Evolutionary conservation across 1,284 basidiomycete genomes (phyloP), one percentile per base, ranked within the genome.

Genomic region (Ganoderma leucocontextum): DNA sequence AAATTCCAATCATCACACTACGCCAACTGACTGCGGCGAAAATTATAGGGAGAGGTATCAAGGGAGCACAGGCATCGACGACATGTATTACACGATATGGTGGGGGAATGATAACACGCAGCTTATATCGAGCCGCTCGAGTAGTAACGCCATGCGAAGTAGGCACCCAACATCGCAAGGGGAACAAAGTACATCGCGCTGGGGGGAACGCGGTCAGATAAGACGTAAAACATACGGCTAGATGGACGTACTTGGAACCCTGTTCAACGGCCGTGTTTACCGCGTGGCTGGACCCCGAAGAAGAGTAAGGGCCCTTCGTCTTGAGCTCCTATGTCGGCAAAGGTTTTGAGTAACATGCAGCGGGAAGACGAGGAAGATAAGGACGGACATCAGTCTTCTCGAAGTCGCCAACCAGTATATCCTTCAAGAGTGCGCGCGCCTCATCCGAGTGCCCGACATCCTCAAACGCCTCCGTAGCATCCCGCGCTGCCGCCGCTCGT

Each of bases 361-460:
- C 44, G 36, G 7, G 60, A n/a, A 8, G 39, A 52, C 53, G 12
- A 59, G 12, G 19, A 55, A 33, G 6, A 38, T 22, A 22, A 29
- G 22, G 29, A 85, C 90, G 78, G 81, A 95, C 93, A 61, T 83
- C 81, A 65, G 81, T 85, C 75, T 90, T 85, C 78, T 94, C 91
- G 72, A 97, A 94, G 10, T 93, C 88, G 62, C 95, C 95, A 62
- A 96, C 83, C 64, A 88, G 81, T 89, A 97, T 86, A 76, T 82
- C 88, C 70, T 89, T 87, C 67, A 99, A 87, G 72, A 98, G 88
- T n/a, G 86, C 91, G 69, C 97, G 91, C 19, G 97, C 98, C 82
- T 99, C 98, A 78, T 99, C 98, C 19, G 97, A 99, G 88, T 99
- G 97, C 57, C 98, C 97, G 60, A 99, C 97, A 80, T 99, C 98